phyloP scores from a whole-genome alignment of 805 yeast genomes.

The Komagataella populi region DNA sequence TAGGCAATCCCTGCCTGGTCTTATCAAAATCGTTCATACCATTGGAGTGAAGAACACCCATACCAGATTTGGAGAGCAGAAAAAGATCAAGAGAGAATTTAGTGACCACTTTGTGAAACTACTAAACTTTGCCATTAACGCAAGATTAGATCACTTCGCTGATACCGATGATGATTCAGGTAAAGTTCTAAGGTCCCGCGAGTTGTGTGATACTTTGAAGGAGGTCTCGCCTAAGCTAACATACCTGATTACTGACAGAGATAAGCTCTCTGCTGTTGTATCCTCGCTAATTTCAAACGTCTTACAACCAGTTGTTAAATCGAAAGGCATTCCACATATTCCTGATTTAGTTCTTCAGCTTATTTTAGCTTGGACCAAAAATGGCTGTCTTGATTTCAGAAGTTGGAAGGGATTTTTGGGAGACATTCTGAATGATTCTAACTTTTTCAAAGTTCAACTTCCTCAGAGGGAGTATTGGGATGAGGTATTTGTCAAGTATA shows the following conservation, averaged over 20 bases:
- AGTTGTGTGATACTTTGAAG: conserved; percentile 26
- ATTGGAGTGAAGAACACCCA: conserved; percentile 43
- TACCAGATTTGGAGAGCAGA: conserved; percentile 49
- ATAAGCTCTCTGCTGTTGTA: conserved; percentile 37
- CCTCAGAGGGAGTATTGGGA: conserved; percentile 32
- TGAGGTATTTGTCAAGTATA: conserved; percentile 47
- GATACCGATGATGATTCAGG: background rate
- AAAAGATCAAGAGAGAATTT: conserved; percentile 37
- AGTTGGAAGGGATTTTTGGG: conserved; percentile 49
- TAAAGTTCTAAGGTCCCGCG: conserved; percentile 8
- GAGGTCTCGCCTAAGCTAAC: conserved; percentile 26
- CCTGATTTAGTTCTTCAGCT: conserved; percentile 30
- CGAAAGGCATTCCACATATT: conserved; percentile 23
- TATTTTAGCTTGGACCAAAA: conserved; percentile 13
- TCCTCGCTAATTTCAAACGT: conserved; percentile 39
- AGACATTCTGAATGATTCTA: conserved; percentile 52
- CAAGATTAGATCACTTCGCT: background rate
- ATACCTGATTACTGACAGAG: conserved; percentile 39
- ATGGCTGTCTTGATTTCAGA: background rate
- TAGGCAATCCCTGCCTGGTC: conserved; percentile 32
- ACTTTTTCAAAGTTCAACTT: conserved; percentile 30
- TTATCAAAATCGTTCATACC: conserved; percentile 36
- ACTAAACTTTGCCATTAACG: conserved; percentile 6
- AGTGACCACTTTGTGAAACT: conserved; percentile 22
- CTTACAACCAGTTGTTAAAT: conserved; percentile 37